phyloP scores from a whole-genome alignment of 768 basidiomycete genomes.

The Omphalotus guepiniiformis region DNA sequence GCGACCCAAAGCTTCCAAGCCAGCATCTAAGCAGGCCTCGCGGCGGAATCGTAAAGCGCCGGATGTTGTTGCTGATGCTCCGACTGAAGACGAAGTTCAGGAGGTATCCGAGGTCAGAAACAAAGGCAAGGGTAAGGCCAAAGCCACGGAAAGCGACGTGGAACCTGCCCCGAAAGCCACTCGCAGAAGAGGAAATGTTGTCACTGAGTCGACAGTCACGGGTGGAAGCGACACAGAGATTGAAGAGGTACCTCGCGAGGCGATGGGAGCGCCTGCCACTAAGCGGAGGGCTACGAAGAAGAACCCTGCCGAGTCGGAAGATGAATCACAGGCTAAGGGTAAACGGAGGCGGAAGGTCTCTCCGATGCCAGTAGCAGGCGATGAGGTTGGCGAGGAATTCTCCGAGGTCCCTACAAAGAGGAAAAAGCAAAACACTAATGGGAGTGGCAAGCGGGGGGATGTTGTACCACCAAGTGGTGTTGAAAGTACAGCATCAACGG shows the following conservation, averaged over 20 bases:
- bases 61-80: slow-evolving; percentile 18
- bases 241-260: neutral
- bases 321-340: slow-evolving; percentile 21
- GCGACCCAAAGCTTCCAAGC: slow-evolving; percentile 8
- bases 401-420: slow-evolving; percentile 14
- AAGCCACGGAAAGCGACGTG: slow-evolving; percentile 11
- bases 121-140: slow-evolving; percentile 29
- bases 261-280: slow-evolving; percentile 5
- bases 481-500: slow-evolving; percentile 19
- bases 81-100: slow-evolving; percentile 14
- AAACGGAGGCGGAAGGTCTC: slow-evolving; percentile 38
- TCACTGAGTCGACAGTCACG: neutral
- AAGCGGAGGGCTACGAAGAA: slow-evolving; percentile 10
- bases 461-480: slow-evolving; percentile 11
- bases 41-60: slow-evolving; percentile 11
- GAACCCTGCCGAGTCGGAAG: slow-evolving; percentile 15
- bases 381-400: slow-evolving; percentile 15
- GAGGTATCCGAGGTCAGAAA: slow-evolving; percentile 15
- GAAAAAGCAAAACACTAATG: slow-evolving; percentile 13
- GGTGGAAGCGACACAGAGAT: neutral
- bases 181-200: slow-evolving; percentile 7
- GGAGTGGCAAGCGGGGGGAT: slow-evolving; percentile 13
- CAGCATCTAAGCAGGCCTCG: slow-evolving; percentile 5
- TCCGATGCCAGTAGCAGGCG: slow-evolving; percentile 17
- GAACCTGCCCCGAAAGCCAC: neutral